Conservation (phyloP, 129 eudicot genomes). For the Centaurea solstitialis region DNA sequence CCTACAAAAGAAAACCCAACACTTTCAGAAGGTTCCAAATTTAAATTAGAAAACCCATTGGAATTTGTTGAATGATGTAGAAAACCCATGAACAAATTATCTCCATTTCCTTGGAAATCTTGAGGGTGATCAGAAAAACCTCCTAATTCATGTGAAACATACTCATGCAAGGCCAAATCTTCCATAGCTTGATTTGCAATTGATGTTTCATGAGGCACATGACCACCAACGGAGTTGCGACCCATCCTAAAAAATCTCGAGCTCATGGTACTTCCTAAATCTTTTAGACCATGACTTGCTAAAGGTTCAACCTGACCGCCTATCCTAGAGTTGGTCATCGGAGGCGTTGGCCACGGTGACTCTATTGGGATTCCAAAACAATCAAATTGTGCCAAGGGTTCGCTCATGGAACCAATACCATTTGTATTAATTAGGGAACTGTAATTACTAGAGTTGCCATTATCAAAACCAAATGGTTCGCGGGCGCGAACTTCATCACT, state of each 20-base stretch:
- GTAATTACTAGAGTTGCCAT: neutral
- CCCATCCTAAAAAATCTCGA: neutral
- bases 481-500: neutral
- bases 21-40: neutral
- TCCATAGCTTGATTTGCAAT: neutral
- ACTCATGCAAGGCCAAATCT: slow-evolving; percentile 1
- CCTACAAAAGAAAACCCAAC: neutral
- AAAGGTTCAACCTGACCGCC: neutral
- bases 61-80: neutral
- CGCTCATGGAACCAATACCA: neutral
- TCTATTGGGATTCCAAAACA: neutral
- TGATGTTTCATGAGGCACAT: neutral
- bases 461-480: neutral
- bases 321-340: neutral
- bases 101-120: neutral
- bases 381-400: neutral
- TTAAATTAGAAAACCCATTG: neutral
- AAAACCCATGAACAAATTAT: neutral
- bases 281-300: neutral
- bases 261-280: neutral
- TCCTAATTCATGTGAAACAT: neutral
- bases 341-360: neutral
- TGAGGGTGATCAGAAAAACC: neutral
- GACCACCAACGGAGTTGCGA: neutral
- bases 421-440: neutral